Evolutionary conservation across 2,329 filamentous ascomycete species (phyloP).

Genomic region (Seiridium cupressi): DNA sequence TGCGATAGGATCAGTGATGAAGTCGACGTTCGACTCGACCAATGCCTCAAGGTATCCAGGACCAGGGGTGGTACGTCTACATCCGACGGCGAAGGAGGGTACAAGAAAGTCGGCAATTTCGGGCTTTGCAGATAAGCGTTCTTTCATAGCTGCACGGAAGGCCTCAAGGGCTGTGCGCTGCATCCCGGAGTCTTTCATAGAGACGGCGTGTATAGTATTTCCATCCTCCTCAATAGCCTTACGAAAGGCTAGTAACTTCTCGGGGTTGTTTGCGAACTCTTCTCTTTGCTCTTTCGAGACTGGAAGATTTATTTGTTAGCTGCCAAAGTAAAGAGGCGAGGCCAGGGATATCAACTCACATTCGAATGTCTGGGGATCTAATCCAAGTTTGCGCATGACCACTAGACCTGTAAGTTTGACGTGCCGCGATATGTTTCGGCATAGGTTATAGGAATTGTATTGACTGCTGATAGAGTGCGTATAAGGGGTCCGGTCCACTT

Average conservation of each 20-base stretch:
- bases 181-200: constrained; percentile 34
- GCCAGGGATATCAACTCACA: constrained; percentile 28
- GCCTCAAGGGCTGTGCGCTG: constrained; percentile 27
- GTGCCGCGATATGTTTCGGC: neutral
- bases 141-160: constrained; percentile 36
- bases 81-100: constrained; percentile 42
- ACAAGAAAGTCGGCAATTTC: constrained; percentile 41
- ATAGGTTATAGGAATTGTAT: neutral
- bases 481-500: neutral
- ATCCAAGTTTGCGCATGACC: neutral
- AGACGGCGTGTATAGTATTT: constrained; percentile 40
- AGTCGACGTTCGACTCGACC: constrained; percentile 36
- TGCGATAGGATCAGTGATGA: constrained; percentile 32
- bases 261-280: constrained; percentile 34
- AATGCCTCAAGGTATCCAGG: constrained; percentile 45
- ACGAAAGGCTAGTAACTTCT: constrained; percentile 37
- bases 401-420: neutral
- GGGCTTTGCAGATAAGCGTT: constrained; percentile 38
- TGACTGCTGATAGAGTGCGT: no score
- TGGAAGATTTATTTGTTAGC: constrained; percentile 13
- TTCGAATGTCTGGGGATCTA: constrained; percentile 26
- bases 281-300: constrained; percentile 36
- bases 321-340: neutral
- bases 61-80: constrained; percentile 43
- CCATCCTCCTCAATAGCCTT: constrained; percentile 42